A percentile compares a stretch with the other conserved stretches of the same genome.
Conservation (phyloP, 768 basidiomycete species). For the Suillus placidus region DNA sequence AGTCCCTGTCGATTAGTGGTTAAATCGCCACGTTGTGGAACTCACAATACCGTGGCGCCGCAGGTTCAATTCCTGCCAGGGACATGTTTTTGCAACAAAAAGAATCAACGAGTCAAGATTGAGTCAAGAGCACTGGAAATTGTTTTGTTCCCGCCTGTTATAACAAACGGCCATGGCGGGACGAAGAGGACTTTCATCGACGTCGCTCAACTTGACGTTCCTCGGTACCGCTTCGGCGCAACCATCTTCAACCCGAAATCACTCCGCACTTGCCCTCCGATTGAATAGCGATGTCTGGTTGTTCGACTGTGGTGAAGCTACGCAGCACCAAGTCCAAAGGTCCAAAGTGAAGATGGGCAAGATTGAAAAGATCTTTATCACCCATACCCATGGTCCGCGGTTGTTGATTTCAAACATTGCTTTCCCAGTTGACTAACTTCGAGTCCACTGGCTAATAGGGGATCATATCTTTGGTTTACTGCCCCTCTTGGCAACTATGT, state of each 20-base stretch:
- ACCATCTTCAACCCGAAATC: constrained; percentile 77
- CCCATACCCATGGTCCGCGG: constrained; percentile 78
- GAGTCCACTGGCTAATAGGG: constrained; percentile 47
- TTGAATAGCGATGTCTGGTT: constrained; percentile 76
- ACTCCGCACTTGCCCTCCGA: constrained; percentile 71
- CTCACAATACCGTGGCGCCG: constrained; percentile 39
- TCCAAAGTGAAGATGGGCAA: constrained; percentile 76
- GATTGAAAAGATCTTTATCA: constrained; percentile 84
- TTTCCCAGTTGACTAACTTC: not conserved
- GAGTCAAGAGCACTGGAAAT: not conserved
- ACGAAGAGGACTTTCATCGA: constrained; percentile 25
- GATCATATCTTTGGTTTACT: constrained; percentile 81
- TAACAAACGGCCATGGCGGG: constrained; percentile 6
- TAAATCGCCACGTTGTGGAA: constrained; percentile 46
- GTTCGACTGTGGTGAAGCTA: constrained; percentile 86
- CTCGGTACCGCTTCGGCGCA: constrained; percentile 83
- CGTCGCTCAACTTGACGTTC: constrained; percentile 62
- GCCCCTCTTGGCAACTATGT: constrained; percentile 65
- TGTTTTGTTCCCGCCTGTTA: not conserved
- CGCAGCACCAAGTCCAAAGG: constrained; percentile 76
- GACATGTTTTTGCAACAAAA: constrained; percentile 30
- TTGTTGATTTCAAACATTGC: not conserved
- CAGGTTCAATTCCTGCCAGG: constrained; percentile 43
- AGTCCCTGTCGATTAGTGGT: constrained; percentile 48
- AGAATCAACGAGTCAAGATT: not conserved